Conservation (phyloP, 345 rosid species). For the Angophora floribunda region DNA sequence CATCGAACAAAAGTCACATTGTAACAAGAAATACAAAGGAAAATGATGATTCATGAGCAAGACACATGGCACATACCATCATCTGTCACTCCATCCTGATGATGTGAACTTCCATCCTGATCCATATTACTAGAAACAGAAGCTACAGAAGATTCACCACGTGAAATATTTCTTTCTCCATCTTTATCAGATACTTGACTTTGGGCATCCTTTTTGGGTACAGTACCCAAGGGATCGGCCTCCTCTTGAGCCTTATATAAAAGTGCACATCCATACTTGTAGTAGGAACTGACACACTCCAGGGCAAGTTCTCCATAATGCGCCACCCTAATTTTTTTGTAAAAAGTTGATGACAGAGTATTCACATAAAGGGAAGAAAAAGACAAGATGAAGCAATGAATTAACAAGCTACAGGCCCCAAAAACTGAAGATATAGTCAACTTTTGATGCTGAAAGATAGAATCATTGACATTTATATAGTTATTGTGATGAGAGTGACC, state of each 20-base stretch:
- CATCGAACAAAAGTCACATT: background rate
- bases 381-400: background rate
- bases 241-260: conserved; percentile 88
- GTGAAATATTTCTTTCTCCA: conserved; percentile 24
- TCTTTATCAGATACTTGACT: conserved; percentile 29
- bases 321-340: conserved; percentile 29
- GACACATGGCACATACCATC: conserved; percentile 22
- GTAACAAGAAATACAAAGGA: background rate
- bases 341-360: background rate
- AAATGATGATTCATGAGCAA: background rate
- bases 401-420: background rate
- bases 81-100: conserved; percentile 29
- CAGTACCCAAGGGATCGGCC: conserved; percentile 72
- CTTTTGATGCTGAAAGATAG: background rate
- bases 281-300: conserved; percentile 65
- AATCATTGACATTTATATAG: background rate
- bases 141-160: conserved; percentile 42
- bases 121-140: conserved; percentile 34
- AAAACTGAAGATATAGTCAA: background rate
- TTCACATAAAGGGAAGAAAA: background rate
- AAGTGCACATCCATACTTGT: conserved; percentile 72
- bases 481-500: background rate
- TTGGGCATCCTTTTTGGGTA: conserved; percentile 60
- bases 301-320: conserved; percentile 65
- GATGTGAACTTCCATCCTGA: conserved; percentile 36